Evolutionary conservation across 2,329 filamentous ascomycete genomes (phyloP).

Genomic region (Colletotrichum theobromicola): DNA sequence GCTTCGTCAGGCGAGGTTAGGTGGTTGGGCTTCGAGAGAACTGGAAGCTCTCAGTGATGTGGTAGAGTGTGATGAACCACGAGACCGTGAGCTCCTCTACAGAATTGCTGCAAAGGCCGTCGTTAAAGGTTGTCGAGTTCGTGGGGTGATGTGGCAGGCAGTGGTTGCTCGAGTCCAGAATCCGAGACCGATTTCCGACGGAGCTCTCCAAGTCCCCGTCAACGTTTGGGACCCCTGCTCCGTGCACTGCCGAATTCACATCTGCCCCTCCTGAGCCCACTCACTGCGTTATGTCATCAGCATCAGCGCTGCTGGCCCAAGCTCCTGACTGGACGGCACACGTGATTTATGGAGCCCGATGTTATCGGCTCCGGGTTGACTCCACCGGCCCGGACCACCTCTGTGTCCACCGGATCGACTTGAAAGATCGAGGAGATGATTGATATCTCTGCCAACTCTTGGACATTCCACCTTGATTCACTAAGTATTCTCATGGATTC

Average conservation of each 20-base stretch:
- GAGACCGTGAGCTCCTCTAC: rapidly evolving
- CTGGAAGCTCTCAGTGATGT: neutral
- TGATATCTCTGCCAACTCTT: neutral
- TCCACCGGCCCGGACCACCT: too few relatives aligned
- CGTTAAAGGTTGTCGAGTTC: neutral
- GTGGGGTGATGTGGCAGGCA: neutral
- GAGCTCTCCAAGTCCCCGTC: conserved; percentile 17
- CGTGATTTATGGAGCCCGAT: rapidly evolving
- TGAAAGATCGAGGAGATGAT: neutral
- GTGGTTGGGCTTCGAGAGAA: neutral
- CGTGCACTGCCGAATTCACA: neutral
- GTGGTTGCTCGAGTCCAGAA: neutral
- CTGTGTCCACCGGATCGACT: neutral
- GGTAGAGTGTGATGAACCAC: neutral
- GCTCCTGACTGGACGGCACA: neutral
- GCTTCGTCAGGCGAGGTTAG: neutral
- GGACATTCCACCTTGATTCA: rapidly evolving
- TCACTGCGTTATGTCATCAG: neutral
- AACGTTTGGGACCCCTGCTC: neutral
- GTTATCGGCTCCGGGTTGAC: neutral
- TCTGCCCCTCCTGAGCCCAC: neutral
- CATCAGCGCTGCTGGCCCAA: rapidly evolving
- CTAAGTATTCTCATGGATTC: too few relatives aligned
- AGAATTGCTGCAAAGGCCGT: neutral
- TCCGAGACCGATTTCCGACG: neutral